Evolutionary conservation across 1,139 yeast genomes (phyloP).

Genomic region (Yamadazyma buinensis): DNA sequence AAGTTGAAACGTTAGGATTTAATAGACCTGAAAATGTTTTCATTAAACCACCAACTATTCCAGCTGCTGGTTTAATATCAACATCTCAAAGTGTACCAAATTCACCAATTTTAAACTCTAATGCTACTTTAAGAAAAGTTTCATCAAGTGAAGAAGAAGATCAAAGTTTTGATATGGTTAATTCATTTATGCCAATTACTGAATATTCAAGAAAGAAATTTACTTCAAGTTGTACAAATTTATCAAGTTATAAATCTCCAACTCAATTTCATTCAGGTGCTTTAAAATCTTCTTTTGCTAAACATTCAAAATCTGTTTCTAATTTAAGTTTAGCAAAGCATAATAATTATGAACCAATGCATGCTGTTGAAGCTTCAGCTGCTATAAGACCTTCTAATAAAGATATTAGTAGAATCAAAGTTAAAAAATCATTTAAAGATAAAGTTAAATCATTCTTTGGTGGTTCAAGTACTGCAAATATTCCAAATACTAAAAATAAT

Average conservation of each 20-base stretch:
- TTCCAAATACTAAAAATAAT: too few relatives aligned
- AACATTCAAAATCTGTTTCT: conserved; percentile 14
- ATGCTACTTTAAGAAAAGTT: background rate
- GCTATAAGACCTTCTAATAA: conserved; percentile 12
- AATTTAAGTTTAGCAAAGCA: conserved; percentile 14
- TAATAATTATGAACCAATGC: conserved; percentile 16
- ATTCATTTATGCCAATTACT: conserved; percentile 15
- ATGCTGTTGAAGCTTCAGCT: conserved; percentile 9
- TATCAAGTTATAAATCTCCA: conserved; percentile 4
- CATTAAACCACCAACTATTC: conserved; percentile 26
- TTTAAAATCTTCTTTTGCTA: conserved; percentile 3
- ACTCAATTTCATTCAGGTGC: background rate
- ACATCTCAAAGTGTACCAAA: background rate
- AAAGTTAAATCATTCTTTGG: conserved; percentile 26
- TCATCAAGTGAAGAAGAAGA: conserved; percentile 10
- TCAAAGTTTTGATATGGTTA: conserved; percentile 13
- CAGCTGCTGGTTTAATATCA: conserved; percentile 17
- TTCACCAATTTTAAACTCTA: conserved; percentile 2
- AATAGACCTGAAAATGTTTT: conserved; percentile 31
- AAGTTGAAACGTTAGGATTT: conserved; percentile 26
- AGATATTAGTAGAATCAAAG: conserved; percentile 10
- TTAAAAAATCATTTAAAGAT: conserved; percentile 24
- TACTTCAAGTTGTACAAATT: conserved; percentile 15
- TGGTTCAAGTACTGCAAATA: conserved; percentile 1
- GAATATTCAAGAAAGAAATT: conserved; percentile 9